These are phyloP conservation scores for Rhytidiadelphus loreus DNA, from an alignment of 225 moss, liverwort and hornwort species.

Conservation along the genomic window DNA sequence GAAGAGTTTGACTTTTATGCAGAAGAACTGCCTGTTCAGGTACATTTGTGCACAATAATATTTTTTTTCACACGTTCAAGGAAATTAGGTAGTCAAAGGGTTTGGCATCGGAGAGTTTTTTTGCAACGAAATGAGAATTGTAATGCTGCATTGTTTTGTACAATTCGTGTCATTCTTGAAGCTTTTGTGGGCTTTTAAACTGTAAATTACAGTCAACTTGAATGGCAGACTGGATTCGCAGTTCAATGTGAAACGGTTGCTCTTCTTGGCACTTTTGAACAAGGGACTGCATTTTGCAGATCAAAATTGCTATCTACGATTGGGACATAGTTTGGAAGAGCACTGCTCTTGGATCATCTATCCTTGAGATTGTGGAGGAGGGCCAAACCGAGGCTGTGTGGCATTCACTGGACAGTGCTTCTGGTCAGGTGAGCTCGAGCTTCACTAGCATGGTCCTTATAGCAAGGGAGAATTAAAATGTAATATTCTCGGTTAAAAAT, in stretches of 20 bases:
- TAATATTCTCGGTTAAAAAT: background rate
- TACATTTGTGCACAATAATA: background rate
- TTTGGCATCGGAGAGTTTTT: background rate
- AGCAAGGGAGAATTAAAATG: background rate
- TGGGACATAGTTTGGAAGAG: constrained; percentile 97
- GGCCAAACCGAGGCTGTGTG: constrained; percentile 79
- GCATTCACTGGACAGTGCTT: constrained; percentile 58
- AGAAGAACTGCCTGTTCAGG: constrained; percentile 84
- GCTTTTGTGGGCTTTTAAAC: background rate
- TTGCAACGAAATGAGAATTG: background rate
- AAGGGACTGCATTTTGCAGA: constrained; percentile 24
- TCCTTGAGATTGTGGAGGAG: constrained; percentile 54
- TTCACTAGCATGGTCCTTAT: background rate
- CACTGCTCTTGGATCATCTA: constrained; percentile 60
- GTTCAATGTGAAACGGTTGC: background rate
- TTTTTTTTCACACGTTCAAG: background rate
- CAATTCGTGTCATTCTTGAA: background rate
- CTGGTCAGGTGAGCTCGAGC: constrained; percentile 59
- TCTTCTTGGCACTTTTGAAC: background rate
- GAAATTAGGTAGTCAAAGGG: background rate
- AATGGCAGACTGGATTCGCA: background rate
- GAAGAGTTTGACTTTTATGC: constrained; percentile 91
- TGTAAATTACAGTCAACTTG: background rate
- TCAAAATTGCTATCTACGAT: constrained; percentile 70
- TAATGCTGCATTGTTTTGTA: background rate